phyloP scores from a whole-genome alignment of 1,284 basidiomycete species.

The Takashimella tepidaria region DNA sequence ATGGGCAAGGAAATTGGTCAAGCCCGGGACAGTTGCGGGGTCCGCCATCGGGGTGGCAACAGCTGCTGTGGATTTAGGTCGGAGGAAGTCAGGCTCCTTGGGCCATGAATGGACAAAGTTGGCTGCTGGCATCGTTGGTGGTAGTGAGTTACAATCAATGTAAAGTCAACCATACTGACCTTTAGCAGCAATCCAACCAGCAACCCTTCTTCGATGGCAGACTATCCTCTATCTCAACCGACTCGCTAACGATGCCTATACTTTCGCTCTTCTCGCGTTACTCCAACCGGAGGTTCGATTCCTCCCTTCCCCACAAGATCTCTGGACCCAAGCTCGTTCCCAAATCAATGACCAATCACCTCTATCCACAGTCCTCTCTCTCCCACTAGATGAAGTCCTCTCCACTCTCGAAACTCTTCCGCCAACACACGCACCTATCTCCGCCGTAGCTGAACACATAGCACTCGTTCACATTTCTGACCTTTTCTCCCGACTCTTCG shows the following conservation, averaged over 20 bases:
- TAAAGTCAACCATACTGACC: neutral
- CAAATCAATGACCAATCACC: constrained; percentile 22
- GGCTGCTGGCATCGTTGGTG: constrained; percentile 32
- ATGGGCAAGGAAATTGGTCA: constrained; percentile 5
- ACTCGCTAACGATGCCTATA: constrained; percentile 27
- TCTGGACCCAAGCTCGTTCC: constrained; percentile 36
- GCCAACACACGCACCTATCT: constrained; percentile 34
- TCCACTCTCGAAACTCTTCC: constrained; percentile 28
- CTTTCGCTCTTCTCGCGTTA: constrained; percentile 37
- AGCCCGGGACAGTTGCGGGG: constrained; percentile 14
- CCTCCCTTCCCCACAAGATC: constrained; percentile 16
- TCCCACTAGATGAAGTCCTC: constrained; percentile 35
- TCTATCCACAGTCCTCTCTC: constrained; percentile 34
- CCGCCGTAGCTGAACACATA: constrained; percentile 44
- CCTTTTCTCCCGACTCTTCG: constrained; percentile 42
- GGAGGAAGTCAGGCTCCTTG: constrained; percentile 3
- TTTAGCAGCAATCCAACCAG: constrained; percentile 11
- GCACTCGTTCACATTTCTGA: constrained; percentile 44
- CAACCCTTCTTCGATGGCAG: constrained; percentile 21
- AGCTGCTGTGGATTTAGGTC: constrained; percentile 14
- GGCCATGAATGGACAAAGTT: constrained; percentile 19
- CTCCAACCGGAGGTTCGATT: constrained; percentile 23
- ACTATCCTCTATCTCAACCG: constrained; percentile 27
- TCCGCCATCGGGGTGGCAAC: constrained; percentile 12
- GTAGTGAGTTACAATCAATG: constrained; percentile 14